Conservation (phyloP, 202 grass and related monocot species). For the Zoysia matrella region DNA sequence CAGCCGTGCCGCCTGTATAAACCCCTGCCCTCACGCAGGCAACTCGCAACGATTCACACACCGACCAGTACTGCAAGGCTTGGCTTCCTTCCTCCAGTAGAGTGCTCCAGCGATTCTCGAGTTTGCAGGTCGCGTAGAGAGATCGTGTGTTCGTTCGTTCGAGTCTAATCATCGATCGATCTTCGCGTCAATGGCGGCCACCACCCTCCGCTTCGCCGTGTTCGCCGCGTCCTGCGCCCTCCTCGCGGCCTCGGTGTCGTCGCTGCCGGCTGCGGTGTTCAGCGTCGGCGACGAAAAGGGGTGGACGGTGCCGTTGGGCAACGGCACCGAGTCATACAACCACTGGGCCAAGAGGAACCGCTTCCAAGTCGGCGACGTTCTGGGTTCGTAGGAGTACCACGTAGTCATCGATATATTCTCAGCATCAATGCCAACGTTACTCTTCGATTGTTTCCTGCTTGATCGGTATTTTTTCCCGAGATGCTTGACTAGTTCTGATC, state of each 20-base stretch:
- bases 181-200: constrained; percentile 26
- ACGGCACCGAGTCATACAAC: constrained; percentile 70
- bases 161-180: neutral
- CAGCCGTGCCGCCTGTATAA: too few species aligned
- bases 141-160: neutral
- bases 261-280: constrained; percentile 37
- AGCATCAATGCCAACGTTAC: too few species aligned
- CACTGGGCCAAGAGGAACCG: constrained; percentile 35
- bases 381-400: too few species aligned
- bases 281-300: constrained; percentile 60
- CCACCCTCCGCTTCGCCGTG: constrained; percentile 6
- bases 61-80: neutral
- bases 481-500: too few species aligned
- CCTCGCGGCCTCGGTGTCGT: constrained; percentile 10
- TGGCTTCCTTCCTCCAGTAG: neutral
- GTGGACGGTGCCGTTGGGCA: constrained; percentile 57
- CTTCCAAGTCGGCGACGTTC: too few species aligned
- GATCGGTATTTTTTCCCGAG: too few species aligned
- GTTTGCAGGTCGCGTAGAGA: neutral
- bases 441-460: too few species aligned
- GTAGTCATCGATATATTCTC: too few species aligned
- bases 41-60: too few species aligned
- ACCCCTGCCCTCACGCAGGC: too few species aligned
- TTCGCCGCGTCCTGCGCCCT: constrained; percentile 28
- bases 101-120: neutral